Percentiles rank a stretch among this genome's conserved stretches.
Conservation (phyloP, 2,329 filamentous ascomycete species). For the Colletotrichum incanum region DNA sequence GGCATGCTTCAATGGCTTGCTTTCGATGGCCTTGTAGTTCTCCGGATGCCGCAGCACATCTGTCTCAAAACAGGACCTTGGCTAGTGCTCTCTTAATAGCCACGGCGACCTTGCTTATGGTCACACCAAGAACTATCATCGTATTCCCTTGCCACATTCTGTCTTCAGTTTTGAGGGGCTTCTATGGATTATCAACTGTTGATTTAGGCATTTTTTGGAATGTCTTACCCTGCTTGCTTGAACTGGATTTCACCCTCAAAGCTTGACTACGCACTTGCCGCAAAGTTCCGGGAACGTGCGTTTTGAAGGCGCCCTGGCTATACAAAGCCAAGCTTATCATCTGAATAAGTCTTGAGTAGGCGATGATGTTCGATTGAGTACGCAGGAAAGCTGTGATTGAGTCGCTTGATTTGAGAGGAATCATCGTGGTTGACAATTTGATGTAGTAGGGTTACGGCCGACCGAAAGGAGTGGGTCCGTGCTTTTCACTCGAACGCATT, state of each 20-base stretch:
- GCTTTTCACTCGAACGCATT: not conserved
- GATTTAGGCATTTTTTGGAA: not conserved
- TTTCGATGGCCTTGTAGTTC: too few relatives aligned
- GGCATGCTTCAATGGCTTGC: too few relatives aligned
- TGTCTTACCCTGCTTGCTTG: not conserved
- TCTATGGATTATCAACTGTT: not conserved
- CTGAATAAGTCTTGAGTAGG: not conserved
- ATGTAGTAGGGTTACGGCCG: not conserved
- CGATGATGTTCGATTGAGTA: not conserved
- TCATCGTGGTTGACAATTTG: not conserved
- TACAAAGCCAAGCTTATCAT: not conserved
- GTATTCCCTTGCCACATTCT: too few relatives aligned
- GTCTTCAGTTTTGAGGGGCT: not conserved
- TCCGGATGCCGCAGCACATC: too few relatives aligned
- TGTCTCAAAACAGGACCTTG: too few relatives aligned
- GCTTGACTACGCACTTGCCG: not conserved
- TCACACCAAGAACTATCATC: too few relatives aligned
- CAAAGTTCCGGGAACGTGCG: not conserved
- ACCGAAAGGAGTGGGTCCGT: not conserved
- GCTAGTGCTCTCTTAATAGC: too few relatives aligned
- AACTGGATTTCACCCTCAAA: not conserved
- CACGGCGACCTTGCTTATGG: too few relatives aligned
- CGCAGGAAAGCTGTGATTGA: not conserved
- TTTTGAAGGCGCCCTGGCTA: not conserved
- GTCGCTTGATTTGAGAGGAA: not conserved